Percentiles rank a stretch among this genome's conserved stretches.
phyloP scores from a whole-genome alignment of 1,139 yeast species.

The Scheffersomyces titani region DNA sequence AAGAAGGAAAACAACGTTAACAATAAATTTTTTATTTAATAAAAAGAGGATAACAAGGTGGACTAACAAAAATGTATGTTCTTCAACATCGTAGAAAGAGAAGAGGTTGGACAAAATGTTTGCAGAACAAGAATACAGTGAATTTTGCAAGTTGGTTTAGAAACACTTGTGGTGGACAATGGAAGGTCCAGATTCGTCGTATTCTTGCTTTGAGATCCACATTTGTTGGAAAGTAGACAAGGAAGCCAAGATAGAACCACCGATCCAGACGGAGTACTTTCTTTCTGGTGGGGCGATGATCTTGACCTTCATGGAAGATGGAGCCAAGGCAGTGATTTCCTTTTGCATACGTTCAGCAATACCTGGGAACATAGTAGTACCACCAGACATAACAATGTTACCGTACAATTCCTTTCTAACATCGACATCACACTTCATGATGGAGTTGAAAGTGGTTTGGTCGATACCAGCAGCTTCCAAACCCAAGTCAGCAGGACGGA shows the following conservation, averaged over 20 bases:
- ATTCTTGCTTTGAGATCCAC: constrained; percentile 99
- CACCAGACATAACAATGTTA: constrained; percentile 99
- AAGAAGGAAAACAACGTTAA: background rate
- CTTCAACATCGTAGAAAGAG: background rate
- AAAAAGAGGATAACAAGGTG: background rate
- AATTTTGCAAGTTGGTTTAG: constrained; percentile 47
- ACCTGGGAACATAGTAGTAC: constrained; percentile 99
- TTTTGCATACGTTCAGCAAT: constrained; percentile 99
- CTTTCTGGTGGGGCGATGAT: constrained; percentile 99
- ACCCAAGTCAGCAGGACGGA: constrained; percentile 98
- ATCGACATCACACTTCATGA: constrained; percentile 98
- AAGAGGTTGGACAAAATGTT: background rate
- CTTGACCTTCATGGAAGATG: constrained; percentile 99
- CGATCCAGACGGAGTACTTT: constrained; percentile 99
- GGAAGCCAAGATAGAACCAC: constrained; percentile 99
- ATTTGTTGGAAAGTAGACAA: constrained; percentile 99
- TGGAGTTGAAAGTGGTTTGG: constrained; percentile 98
- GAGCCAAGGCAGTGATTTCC: constrained; percentile 99
- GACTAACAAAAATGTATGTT: constrained; percentile 1
- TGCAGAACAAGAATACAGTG: background rate
- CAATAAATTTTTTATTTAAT: background rate
- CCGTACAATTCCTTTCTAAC: constrained; percentile 99
- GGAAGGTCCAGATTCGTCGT: constrained; percentile 99
- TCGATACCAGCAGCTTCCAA: constrained; percentile 99
- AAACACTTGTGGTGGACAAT: constrained; percentile 99